phyloP scores from a whole-genome alignment of 768 basidiomycete species.

The Hebeloma cylindrosporum region DNA sequence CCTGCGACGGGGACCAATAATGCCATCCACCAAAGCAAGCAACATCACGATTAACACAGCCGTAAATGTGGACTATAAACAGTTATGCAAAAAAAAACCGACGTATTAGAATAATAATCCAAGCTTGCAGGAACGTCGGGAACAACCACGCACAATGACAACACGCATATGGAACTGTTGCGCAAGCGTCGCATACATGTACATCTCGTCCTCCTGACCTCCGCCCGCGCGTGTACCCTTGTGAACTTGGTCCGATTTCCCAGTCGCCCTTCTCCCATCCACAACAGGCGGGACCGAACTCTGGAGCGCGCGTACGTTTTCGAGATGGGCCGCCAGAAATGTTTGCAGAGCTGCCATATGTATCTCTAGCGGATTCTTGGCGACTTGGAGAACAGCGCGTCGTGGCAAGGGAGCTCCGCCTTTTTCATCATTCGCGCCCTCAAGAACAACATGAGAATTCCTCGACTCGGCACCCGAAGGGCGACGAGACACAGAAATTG shows the following conservation, averaged over 20 bases:
- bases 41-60: slow-evolving; percentile 30
- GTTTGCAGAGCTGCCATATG: slow-evolving; percentile 25
- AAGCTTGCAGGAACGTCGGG: background rate
- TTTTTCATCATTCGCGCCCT: too few species aligned
- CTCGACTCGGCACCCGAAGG: slow-evolving; percentile 10
- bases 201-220: slow-evolving; percentile 4
- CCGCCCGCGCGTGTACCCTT: background rate
- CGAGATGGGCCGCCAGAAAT: slow-evolving; percentile 27
- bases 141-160: slow-evolving; percentile 23
- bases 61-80: slow-evolving; percentile 33
- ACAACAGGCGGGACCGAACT: slow-evolving; percentile 6
- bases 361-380: slow-evolving; percentile 15
- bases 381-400: slow-evolving; percentile 2
- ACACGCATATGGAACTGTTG: slow-evolving; percentile 31
- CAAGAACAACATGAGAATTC: too few species aligned
- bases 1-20: slow-evolving; percentile 19
- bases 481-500: slow-evolving; percentile 8
- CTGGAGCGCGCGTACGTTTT: slow-evolving; percentile 28
- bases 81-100: too few species aligned
- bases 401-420: slow-evolving; percentile 3
- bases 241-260: background rate
- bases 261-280: slow-evolving; percentile 1
- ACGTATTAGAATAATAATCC: background rate
- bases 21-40: slow-evolving; percentile 24
- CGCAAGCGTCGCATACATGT: slow-evolving; percentile 17